A percentile compares a stretch with the other conserved stretches of the same genome.
Evolutionary conservation across 192 early-diverging fungal genomes (phyloP).

Genomic region (Linderina pennispora): DNA sequence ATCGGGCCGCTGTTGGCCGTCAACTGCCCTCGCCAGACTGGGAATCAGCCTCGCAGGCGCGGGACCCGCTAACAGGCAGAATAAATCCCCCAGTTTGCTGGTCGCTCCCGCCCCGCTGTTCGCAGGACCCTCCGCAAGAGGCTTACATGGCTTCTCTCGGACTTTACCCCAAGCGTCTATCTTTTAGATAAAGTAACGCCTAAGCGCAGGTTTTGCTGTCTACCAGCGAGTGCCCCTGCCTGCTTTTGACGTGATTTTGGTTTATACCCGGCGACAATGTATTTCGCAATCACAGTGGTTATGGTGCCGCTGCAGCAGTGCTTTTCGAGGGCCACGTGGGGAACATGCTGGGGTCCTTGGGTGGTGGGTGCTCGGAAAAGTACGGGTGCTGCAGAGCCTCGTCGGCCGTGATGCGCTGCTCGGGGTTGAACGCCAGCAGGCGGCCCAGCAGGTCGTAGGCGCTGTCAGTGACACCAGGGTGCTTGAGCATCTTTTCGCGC

Average conservation of each 20-base stretch:
- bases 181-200: slow-evolving; percentile 23
- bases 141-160: slow-evolving; percentile 30
- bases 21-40: too few species aligned
- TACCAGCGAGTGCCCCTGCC: slow-evolving; percentile 8
- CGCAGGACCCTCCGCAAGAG: slow-evolving; percentile 35
- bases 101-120: slow-evolving; percentile 42
- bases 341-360: slow-evolving; percentile 91
- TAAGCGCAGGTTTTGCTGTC: slow-evolving; percentile 40
- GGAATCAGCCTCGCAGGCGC: too few species aligned
- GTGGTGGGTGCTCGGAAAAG: slow-evolving; percentile 75
- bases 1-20: too few species aligned
- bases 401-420: slow-evolving; percentile 81
- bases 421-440: slow-evolving; percentile 81
- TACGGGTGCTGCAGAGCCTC: slow-evolving; percentile 89
- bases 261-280: background rate
- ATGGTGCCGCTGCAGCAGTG: background rate
- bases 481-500: slow-evolving; percentile 48
- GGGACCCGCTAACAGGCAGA: too few species aligned
- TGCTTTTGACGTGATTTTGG: background rate
- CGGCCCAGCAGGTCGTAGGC: slow-evolving; percentile 72
- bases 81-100: slow-evolving; percentile 32
- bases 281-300: background rate
- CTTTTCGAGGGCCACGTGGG: slow-evolving; percentile 87
- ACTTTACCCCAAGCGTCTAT: slow-evolving; percentile 39
- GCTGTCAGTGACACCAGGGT: slow-evolving; percentile 54